Evolutionary conservation across 2,329 filamentous ascomycete genomes (phyloP).

Genomic region (Cladosporium sp.): DNA sequence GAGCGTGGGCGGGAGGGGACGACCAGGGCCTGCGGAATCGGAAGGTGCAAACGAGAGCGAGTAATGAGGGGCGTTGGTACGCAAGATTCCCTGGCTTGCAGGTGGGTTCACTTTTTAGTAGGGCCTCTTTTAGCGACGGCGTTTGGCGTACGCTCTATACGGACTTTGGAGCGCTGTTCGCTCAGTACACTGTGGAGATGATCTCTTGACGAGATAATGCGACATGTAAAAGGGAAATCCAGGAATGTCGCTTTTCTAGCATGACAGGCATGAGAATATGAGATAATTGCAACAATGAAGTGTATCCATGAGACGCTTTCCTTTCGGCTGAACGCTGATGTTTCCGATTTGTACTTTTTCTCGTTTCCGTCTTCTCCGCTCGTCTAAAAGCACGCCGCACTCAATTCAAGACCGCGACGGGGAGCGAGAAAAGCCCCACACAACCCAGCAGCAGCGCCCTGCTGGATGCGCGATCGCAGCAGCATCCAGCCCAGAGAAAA

Average conservation of each 20-base stretch:
- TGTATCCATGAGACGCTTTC: slow-evolving; percentile 12
- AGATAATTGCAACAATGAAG: slow-evolving; percentile 11
- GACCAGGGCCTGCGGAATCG: slow-evolving; percentile 11
- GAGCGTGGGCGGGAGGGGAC: slow-evolving; percentile 2
- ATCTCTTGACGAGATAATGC: background rate
- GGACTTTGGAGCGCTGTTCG: slow-evolving; percentile 10
- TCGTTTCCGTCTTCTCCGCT: slow-evolving; percentile 6
- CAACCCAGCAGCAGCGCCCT: slow-evolving; percentile 11
- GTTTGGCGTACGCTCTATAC: slow-evolving; percentile 12
- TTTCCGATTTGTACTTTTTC: slow-evolving; percentile 11
- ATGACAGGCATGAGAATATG: slow-evolving; percentile 11
- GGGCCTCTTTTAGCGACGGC: slow-evolving; percentile 14
- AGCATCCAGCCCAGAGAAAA: slow-evolving; percentile 12
- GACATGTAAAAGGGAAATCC: background rate
- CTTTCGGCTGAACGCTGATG: slow-evolving; percentile 8
- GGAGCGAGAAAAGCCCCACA: slow-evolving; percentile 9
- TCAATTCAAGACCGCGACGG: slow-evolving; percentile 4
- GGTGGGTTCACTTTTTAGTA: background rate
- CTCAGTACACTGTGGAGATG: no score
- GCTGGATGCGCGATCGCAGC: slow-evolving; percentile 10
- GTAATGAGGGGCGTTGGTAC: slow-evolving; percentile 5
- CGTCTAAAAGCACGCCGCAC: slow-evolving; percentile 10
- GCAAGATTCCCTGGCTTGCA: background rate
- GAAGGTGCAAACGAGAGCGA: slow-evolving; percentile 13
- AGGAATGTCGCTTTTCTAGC: slow-evolving; percentile 3